Base-by-base conservation (phyloP, 352 stramenopile species). In the Elongisporangium senticosum region DNA sequence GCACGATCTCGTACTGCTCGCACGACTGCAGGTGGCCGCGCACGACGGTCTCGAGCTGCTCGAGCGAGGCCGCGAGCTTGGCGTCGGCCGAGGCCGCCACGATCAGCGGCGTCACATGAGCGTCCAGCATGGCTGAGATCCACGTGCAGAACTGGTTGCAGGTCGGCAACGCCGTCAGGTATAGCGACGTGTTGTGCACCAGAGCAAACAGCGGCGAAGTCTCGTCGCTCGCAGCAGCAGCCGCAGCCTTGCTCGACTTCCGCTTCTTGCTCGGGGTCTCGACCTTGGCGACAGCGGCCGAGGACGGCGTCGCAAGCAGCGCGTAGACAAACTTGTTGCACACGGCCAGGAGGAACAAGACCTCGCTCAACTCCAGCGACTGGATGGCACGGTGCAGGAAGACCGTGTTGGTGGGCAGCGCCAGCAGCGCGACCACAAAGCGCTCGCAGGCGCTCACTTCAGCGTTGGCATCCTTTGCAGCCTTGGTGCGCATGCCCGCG, bases 381-480 rank as follows among this genome's bases (percentile, higher is more conserved):
- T 75, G 78, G 62, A 92, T 85, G 22, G 85, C 85, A 50, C 75
- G 78, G 63, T 92, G 85, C 43, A 94, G 71, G 59, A 94, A 94
- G 49, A 92, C 80, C 22, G 48, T 72, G 61, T 89, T 90, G 26
- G 77, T 87, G 1, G 85, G 80, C 22, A 90, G 58, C 7, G 59
- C 65, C 33, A 92, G 58, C 20, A 92, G 59, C 13, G 77, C 74
- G 17, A 89, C 66, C 37, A 78, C 37, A 28, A 86, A 89, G 11
- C 77, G 76, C 56, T 89, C 75, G 51, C 65, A 74, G 15, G 67
- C 58, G 20, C 33, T 63, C 53, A 67, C 40, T 62, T 3, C 26
- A 21, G 55, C 22, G 5, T 67, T 55, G 17, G 20, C 1, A 21
- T 59, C 63, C 33, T 63, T 67, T 28, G 57, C 22, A 1, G 20